Percentiles rank a stretch among this genome's conserved stretches.
Evolutionary conservation across 2,329 filamentous ascomycete genomes (phyloP).

Genomic region (Fusarium illudens): DNA sequence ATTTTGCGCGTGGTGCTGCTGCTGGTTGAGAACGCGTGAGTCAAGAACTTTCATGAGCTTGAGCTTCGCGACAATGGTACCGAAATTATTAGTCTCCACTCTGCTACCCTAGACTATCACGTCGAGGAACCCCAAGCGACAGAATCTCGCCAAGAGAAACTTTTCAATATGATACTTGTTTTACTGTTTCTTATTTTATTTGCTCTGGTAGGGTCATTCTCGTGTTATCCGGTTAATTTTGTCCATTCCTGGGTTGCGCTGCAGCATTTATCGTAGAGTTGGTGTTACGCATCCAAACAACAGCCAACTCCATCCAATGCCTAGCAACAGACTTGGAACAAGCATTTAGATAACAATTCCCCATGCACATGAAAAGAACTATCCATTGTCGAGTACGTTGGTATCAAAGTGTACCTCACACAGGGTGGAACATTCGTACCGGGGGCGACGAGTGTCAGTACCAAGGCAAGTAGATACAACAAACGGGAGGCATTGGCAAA

Average conservation of each 20-base stretch:
- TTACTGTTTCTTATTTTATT: rapidly evolving
- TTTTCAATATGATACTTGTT: no score
- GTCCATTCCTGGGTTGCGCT: neutral
- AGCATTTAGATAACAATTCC: no score
- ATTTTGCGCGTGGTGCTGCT: constrained; percentile 49
- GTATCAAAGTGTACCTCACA: neutral
- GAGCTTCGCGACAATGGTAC: neutral
- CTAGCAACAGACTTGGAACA: no score
- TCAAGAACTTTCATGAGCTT: neutral
- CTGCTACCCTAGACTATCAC: neutral
- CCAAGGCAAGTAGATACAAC: neutral
- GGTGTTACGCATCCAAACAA: neutral
- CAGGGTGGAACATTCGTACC: neutral
- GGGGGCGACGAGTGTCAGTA: neutral
- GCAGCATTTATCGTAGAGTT: neutral
- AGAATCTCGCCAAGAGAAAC: no score
- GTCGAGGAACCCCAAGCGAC: neutral
- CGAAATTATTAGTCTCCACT: neutral
- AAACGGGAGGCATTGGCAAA: neutral
- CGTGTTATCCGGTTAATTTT: neutral
- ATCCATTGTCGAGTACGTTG: rapidly evolving
- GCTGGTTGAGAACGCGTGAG: constrained; percentile 8
- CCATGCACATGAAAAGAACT: neutral
- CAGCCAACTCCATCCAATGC: no score
- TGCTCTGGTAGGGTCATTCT: rapidly evolving